These are phyloP conservation scores for Linnemannia schmuckeri DNA, from an alignment of 192 early-diverging fungal genomes.

Conservation along the genomic window DNA sequence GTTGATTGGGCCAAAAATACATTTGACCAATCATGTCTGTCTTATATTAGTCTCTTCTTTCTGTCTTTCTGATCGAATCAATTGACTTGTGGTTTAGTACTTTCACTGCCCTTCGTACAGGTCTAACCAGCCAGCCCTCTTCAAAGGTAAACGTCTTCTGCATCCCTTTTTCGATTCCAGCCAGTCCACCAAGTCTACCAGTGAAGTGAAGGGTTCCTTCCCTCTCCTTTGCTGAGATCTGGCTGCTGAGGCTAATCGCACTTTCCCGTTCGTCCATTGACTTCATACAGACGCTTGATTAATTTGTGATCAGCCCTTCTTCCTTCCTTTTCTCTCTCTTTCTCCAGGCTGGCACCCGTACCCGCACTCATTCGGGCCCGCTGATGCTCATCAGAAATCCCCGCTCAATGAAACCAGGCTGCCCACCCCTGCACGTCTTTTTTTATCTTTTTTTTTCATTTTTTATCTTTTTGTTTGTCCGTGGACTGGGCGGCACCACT, in stretches of 20 bases:
- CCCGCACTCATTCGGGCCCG: not conserved
- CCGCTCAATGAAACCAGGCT: not conserved
- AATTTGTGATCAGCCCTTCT: not conserved
- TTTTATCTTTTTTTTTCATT: not conserved
- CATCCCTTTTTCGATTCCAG: not conserved
- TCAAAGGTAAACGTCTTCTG: not conserved
- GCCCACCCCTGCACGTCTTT: not conserved
- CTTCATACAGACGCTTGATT: not conserved
- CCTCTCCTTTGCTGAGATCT: not conserved
- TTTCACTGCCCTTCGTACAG: not conserved
- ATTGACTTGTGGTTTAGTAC: not conserved
- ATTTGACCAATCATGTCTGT: not conserved
- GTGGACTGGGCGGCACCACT: not conserved
- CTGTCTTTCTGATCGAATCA: not conserved
- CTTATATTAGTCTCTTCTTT: not conserved
- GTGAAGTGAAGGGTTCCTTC: not conserved
- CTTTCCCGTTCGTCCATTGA: too few species aligned
- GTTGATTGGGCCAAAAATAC: not conserved
- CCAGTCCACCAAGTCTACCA: not conserved
- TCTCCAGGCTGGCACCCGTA: not conserved
- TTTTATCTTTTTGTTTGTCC: not conserved
- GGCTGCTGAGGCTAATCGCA: not conserved
- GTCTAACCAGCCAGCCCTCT: too few species aligned
- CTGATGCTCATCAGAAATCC: not conserved
- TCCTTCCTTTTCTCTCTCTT: not conserved